These are phyloP conservation scores for Pseudocercospora vitis DNA, from an alignment of 2,329 filamentous ascomycete genomes.

Conservation along the genomic window DNA sequence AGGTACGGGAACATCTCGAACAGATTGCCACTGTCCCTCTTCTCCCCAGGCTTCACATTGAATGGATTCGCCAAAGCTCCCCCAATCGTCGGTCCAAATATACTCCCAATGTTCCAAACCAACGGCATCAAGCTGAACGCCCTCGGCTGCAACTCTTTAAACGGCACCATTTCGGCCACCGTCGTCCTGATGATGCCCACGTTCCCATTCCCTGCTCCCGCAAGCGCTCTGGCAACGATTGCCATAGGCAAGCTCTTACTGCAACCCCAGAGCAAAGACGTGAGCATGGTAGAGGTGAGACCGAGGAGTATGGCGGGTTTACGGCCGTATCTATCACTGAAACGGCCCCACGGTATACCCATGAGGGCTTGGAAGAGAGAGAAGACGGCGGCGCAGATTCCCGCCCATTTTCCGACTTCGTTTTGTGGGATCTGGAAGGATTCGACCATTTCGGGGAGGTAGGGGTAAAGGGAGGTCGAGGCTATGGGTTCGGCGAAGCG, in stretches of 20 bases:
- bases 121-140: conserved; percentile 94
- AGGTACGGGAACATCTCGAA: conserved; percentile 77
- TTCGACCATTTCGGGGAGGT: conserved; percentile 86
- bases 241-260: conserved; percentile 78
- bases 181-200: conserved; percentile 74
- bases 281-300: conserved; percentile 74
- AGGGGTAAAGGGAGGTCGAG: conserved; percentile 88
- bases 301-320: conserved; percentile 78
- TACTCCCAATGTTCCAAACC: conserved; percentile 81
- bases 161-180: conserved; percentile 88
- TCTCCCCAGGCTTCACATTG: conserved; percentile 63
- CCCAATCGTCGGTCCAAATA: conserved; percentile 85
- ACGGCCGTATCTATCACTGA: conserved; percentile 75
- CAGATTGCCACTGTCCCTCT: conserved; percentile 55
- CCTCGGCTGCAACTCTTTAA: conserved; percentile 79
- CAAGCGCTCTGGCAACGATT: conserved; percentile 71
- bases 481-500: conserved; percentile 90
- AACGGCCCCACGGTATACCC: conserved; percentile 82
- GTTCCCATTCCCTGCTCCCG: conserved; percentile 85
- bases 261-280: conserved; percentile 80
- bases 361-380: conserved; percentile 77
- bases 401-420: conserved; percentile 78
- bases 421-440: conserved; percentile 71
- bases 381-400: conserved; percentile 83
- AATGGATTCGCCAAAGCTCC: conserved; percentile 82